Conservation (phyloP, 2,329 filamentous ascomycete genomes). For the Xylaria sp. region DNA sequence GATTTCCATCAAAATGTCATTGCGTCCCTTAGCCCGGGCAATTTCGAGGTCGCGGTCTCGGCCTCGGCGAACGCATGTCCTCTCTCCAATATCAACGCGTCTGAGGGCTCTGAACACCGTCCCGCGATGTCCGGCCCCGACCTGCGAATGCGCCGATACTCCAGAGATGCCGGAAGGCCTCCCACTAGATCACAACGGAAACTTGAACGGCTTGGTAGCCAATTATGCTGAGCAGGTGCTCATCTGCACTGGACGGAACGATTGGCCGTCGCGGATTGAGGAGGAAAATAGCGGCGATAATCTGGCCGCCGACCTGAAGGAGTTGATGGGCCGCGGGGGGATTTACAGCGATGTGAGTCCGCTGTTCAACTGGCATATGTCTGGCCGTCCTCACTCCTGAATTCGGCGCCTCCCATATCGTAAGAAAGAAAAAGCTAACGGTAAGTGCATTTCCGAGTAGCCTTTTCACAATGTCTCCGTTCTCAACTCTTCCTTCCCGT, state of each 20-base stretch:
- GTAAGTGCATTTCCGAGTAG: slow-evolving; percentile 57
- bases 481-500: slow-evolving; percentile 78
- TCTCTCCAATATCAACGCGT: not conserved
- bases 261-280: slow-evolving; percentile 88
- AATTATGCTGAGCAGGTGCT: slow-evolving; percentile 84
- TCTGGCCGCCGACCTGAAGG: slow-evolving; percentile 77
- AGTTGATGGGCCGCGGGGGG: slow-evolving; percentile 72
- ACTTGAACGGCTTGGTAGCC: slow-evolving; percentile 80
- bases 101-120: slow-evolving; percentile 51
- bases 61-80: slow-evolving; percentile 2
- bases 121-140: slow-evolving; percentile 75
- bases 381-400: slow-evolving; percentile 34
- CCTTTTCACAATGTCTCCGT: slow-evolving; percentile 85
- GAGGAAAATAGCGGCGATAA: slow-evolving; percentile 76
- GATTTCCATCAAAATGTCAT: slow-evolving; percentile 38
- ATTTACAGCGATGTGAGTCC: slow-evolving; percentile 70
- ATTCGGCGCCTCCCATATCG: slow-evolving; percentile 1
- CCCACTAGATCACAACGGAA: slow-evolving; percentile 76
- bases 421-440: slow-evolving; percentile 45
- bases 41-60: slow-evolving; percentile 22
- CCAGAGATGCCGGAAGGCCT: slow-evolving; percentile 72
- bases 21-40: slow-evolving; percentile 38
- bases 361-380: slow-evolving; percentile 13
- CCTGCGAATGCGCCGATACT: slow-evolving; percentile 77
- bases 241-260: slow-evolving; percentile 79